Evolutionary conservation across 306 rosid genomes (phyloP), one percentile per base, ranked within the genome.

Genomic region (Fagus sylvatica): DNA sequence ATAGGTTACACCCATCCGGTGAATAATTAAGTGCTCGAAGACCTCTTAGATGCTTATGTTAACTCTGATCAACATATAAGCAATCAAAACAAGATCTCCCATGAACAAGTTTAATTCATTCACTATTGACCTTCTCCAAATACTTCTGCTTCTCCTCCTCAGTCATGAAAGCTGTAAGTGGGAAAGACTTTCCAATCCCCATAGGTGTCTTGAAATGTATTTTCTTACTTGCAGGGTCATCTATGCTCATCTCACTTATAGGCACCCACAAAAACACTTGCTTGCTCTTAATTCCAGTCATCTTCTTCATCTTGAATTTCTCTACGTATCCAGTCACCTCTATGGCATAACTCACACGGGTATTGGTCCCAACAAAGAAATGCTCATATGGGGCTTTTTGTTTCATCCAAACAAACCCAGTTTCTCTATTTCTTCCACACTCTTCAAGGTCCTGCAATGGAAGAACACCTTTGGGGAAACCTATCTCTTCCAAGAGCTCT

Each of bases 381-480:
- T 93, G 98, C 79, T 93, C 98, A 60, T 75, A 86, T 0, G 97
- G 96, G 0, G 71, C 81, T 76, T 78, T 93, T 28, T 83, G 93
- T 48, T 80, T 90, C 96, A 93, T 93, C 98, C 98, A 93, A 78
- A 93, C 93, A 32, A 89, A 93, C 53, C 98, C 98, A 0, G 90
- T 93, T 73, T 90, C 96, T 54, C 83, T 66, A 7, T 87, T 93
- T 4, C 96, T 84, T 1, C 98, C 98, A 64, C 96, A 93, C 83
- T 90, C 96, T 77, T 72, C 93, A n/a, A 93, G 73, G 68, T 93
- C 93, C 7, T 86, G 56, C 80, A 93, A 36, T 0, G 98, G 94
- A 62, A 93, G 88, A 28, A 93, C 98, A 2, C 96, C 98, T 32
- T 40, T 80, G 2, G 98, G 94, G 51, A 93, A 90, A 4, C 98